Evolutionary conservation across 768 basidiomycete genomes (phyloP).

Genomic region (Agaricus subrufescens): DNA sequence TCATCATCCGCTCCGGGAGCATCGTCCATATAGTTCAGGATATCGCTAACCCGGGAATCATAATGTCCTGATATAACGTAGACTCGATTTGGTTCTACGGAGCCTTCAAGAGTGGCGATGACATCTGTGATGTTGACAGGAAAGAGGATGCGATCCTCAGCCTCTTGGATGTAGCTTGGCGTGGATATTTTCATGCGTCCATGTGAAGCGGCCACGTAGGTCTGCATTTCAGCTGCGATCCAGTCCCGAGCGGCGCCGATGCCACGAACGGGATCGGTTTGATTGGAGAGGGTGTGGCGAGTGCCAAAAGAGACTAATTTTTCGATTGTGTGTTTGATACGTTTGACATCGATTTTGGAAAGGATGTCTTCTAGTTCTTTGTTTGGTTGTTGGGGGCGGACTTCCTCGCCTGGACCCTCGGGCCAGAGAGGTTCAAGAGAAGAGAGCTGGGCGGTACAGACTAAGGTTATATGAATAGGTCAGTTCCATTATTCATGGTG

Average conservation of each 20-base stretch:
- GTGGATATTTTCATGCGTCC: slow-evolving; percentile 40
- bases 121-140: slow-evolving; percentile 27
- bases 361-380: slow-evolving; percentile 41
- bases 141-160: slow-evolving; percentile 27
- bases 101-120: slow-evolving; percentile 43
- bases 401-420: slow-evolving; percentile 37
- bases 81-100: slow-evolving; percentile 42
- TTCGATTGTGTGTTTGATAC: slow-evolving; percentile 41
- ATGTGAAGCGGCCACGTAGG: slow-evolving; percentile 31
- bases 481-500: background rate
- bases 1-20: slow-evolving; percentile 53
- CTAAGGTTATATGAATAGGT: background rate
- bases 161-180: slow-evolving; percentile 39
- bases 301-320: slow-evolving; percentile 56
- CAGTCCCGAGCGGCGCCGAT: slow-evolving; percentile 55
- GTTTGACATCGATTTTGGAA: slow-evolving; percentile 37
- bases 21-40: slow-evolving; percentile 37
- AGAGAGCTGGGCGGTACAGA: background rate
- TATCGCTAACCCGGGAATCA: slow-evolving; percentile 40
- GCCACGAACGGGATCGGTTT: slow-evolving; percentile 47
- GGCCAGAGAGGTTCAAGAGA: slow-evolving; percentile 32
- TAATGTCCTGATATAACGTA: slow-evolving; percentile 55
- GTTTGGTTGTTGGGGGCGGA: slow-evolving; percentile 38
- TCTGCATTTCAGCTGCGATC: slow-evolving; percentile 43
- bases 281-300: slow-evolving; percentile 46